These are phyloP conservation scores for Naganishia antarctica DNA, from an alignment of 768 basidiomycete genomes.

Conservation along the genomic window DNA sequence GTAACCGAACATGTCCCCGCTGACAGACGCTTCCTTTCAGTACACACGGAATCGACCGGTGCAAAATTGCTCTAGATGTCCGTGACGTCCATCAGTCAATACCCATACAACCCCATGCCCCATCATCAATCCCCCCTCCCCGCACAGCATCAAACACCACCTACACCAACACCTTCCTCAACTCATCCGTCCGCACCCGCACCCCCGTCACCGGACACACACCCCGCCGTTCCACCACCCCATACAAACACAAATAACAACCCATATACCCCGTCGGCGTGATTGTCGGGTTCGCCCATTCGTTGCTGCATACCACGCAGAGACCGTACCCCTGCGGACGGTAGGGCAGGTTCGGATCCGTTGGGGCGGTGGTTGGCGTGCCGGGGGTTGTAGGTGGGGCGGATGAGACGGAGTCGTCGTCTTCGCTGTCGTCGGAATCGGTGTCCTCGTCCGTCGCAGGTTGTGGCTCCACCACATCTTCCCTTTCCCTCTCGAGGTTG, in stretches of 20 bases:
- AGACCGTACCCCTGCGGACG: constrained; percentile 70
- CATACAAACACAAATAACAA: constrained; percentile 85
- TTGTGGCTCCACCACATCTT: background rate
- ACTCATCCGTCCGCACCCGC: constrained; percentile 61
- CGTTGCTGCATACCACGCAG: constrained; percentile 72
- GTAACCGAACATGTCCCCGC: too few species aligned
- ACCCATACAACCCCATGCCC: background rate
- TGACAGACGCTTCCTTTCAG: too few species aligned
- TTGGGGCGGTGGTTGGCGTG: constrained; percentile 50
- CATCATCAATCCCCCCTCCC: background rate
- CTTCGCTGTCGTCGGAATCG: constrained; percentile 13
- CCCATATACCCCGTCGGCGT: constrained; percentile 90
- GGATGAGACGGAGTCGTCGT: constrained; percentile 6
- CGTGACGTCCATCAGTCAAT: background rate
- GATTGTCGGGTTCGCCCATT: constrained; percentile 78
- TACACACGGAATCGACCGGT: too few species aligned
- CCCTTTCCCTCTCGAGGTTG: constrained; percentile 15
- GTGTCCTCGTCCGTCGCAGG: background rate
- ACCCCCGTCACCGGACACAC: constrained; percentile 83
- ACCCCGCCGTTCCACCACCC: constrained; percentile 69
- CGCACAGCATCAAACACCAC: background rate
- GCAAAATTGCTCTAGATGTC: too few species aligned
- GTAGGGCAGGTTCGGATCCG: constrained; percentile 43
- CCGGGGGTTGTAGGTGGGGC: constrained; percentile 11
- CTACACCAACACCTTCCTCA: constrained; percentile 68